phyloP scores from a whole-genome alignment of 2,329 filamentous ascomycete species.

The Alternaria brassicicola region DNA sequence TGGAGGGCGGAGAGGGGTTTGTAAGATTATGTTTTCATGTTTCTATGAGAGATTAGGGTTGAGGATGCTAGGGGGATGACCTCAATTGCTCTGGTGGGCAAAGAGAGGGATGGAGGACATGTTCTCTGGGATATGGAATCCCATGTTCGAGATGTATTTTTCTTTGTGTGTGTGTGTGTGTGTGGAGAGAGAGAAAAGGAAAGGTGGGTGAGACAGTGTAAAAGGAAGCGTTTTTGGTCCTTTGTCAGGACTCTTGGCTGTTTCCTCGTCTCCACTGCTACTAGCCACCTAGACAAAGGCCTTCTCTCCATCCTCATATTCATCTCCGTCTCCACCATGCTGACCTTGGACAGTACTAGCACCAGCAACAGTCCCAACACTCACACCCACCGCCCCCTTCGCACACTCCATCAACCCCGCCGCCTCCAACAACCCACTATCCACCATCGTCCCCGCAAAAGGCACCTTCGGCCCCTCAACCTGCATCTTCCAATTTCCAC shows the following conservation, averaged over 20 bases:
- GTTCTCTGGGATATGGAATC: background rate
- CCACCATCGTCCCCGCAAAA: conserved; percentile 42
- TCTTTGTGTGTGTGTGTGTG: background rate
- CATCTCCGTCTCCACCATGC: background rate
- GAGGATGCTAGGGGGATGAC: no score
- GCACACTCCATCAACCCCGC: conserved; percentile 35
- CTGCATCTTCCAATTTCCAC: conserved; percentile 26
- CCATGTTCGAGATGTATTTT: background rate
- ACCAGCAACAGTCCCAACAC: background rate
- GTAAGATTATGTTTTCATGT: background rate
- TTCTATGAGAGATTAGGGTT: no score
- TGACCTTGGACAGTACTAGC: background rate
- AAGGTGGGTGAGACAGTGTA: background rate
- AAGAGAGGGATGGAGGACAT: no score
- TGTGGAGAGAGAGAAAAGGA: background rate
- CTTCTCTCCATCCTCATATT: background rate
- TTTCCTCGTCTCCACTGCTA: background rate
- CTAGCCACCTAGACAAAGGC: conserved; percentile 4
- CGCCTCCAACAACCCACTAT: conserved; percentile 37
- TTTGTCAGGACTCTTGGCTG: background rate
- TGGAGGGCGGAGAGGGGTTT: background rate
- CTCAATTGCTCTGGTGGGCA: no score
- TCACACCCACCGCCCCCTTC: background rate
- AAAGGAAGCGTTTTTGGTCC: background rate
- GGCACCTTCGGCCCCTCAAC: conserved; percentile 28